phyloP scores from a whole-genome alignment of 805 yeast genomes.

The Candida insectorum region DNA sequence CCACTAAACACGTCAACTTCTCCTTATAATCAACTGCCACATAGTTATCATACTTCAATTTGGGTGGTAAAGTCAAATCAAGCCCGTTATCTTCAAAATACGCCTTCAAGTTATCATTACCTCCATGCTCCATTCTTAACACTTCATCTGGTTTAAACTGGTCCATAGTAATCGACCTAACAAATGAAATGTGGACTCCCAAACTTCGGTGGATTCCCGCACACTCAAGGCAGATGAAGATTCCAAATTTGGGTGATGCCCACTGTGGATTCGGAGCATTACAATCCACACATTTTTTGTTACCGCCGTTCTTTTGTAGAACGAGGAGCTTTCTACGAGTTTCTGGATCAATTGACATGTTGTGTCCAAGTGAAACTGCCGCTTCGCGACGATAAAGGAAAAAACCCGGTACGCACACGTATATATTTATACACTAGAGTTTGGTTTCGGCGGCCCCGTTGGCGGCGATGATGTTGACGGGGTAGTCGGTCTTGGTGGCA shows the following conservation, averaged over 20 bases:
- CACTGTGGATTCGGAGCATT: conserved; percentile 96
- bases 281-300: conserved; percentile 88
- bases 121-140: conserved; percentile 89
- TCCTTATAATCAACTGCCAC: conserved; percentile 95
- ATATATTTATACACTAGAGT: no score
- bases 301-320: conserved; percentile 73
- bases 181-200: conserved; percentile 96
- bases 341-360: conserved; percentile 86
- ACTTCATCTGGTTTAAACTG: conserved; percentile 94
- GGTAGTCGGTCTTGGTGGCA: conserved; percentile 22
- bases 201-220: conserved; percentile 95
- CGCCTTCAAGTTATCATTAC: conserved; percentile 70
- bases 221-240: conserved; percentile 95
- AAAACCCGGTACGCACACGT: no score
- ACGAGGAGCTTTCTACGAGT: conserved; percentile 73
- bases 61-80: conserved; percentile 59
- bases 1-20: conserved; percentile 68
- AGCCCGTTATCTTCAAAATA: conserved; percentile 74
- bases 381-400: no score
- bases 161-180: conserved; percentile 96
- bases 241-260: conserved; percentile 98
- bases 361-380: no score
- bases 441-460: conserved; percentile 6
- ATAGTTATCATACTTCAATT: conserved; percentile 76
- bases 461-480: conserved; percentile 21